Evolutionary conservation across 2,329 filamentous ascomycete genomes (phyloP), one percentile per base, ranked within the genome.

Genomic region (Xylariaceae sp.): DNA sequence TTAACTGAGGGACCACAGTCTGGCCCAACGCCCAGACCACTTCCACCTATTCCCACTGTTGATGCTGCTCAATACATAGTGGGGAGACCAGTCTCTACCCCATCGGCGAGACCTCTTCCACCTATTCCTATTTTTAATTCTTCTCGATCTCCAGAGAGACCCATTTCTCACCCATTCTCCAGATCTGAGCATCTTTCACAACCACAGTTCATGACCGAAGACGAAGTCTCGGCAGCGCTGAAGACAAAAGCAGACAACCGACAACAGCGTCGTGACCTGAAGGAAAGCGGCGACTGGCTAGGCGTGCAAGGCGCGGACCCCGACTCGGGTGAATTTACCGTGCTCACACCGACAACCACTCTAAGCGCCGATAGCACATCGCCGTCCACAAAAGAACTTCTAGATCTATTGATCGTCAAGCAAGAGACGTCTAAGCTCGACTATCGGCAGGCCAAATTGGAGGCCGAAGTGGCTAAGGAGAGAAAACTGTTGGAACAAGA

Each of bases 231-330:
- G 1, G 59, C 64, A 10, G 52, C 64, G 9, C 56, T 72, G 3
- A 63, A 64, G 48, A 57, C 62, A 15, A 70, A 71, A 18, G 70
- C 73, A 56, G 68, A 74, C n/a, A 64, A 65, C 7, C 74, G 75
- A n/a, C 72, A 69, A 13, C 72, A 75, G 42, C 76, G 82, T 4
- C 75, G 75, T 50, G 76, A 69, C 47, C 73, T 84, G 56, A 81
- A 79, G 61, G 76, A 79, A 56, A 83, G 80, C 56, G 81, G 82
- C 3, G 83, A 86, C 67, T 86, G 78, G 66, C 75, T 86, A 0
- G 82, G 82, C 1, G 80, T 85, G 1, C 81, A 83, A 59, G 83
- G 83, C 2, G 74, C 81, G 56, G 85, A 86, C 65, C 83, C 83
- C 0, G 72, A 76, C 48, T 85, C 83, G 0, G 81, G 83, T 4